Evolutionary conservation across 768 basidiomycete genomes (phyloP), one percentile per base, ranked within the genome.

Genomic region (Holtermannia corniformis): DNA sequence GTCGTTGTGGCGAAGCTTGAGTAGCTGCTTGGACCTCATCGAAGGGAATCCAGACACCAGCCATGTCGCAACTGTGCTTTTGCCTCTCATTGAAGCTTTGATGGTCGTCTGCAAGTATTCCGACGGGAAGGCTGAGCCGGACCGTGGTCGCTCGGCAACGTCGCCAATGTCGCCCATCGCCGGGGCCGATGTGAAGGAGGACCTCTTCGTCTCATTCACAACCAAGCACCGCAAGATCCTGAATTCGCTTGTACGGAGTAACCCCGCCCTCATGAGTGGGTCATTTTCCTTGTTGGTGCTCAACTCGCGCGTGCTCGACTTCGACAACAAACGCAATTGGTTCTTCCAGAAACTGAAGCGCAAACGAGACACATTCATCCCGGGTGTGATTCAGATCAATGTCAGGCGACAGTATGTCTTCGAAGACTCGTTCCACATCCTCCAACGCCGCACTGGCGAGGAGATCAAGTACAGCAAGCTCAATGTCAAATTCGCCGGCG

Each of bases 31-130:
- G 40, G 80, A 81, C 2, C 76, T 84, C 49, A 83, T 97, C 54
- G 87, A 89, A 64, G 82, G 84, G 57, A 82, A 83, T 53, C 76
- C 84, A 0, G 83, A 86, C 57, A 81, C 83, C 41, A 86, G 87
- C 52, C 86, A 95, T 67, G 82, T 93, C 46, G 89, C 89, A 3
- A 92, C 87, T 1, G 88, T 96, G 13, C 77, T 99, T 1, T 76
- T 99, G 26, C 95, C 95, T 11, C 77, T 96, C 44, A 95, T 99
- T 55, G 95, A 99, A 72, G 81, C 92, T 1, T 75, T 99, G 55
- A 96, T 99, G 93, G 91, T 99, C 1, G 89, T 99, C 37, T 95
- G 89, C 80, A 95, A 95, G 72, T 88, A 92, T 69, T 87, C 86
- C 24, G 86, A 85, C 5, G 76, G 84, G 5, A 84, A 84, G 60